Base-by-base conservation (phyloP, 2,329 filamentous ascomycete genomes). In the Incumbomyces lentus region DNA sequence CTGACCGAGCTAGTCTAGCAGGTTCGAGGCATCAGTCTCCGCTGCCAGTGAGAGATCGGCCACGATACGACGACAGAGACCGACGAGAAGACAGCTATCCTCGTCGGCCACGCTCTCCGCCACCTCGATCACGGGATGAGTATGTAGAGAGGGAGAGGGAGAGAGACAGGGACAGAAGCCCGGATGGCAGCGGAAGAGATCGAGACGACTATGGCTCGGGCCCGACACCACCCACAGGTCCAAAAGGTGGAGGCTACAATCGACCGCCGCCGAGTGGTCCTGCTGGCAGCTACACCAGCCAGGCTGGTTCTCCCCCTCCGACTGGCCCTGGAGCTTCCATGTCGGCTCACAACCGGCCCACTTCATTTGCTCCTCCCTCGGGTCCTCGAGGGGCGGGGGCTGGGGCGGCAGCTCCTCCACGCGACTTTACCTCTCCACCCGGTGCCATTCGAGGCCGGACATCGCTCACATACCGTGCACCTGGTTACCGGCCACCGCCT, bases 1-100 rank as follows among this genome's bases (percentile, higher is more conserved):
- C 71, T 13, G 79, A 77, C 52, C 69, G 74, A 54, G 59, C 68
- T 41, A 68, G 65, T 40, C 57, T 70, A 46, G 49, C 53, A 52
- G 60, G 33, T n/a, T 45, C 42, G 30, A 3, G 41, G 7, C 7
- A 19, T 2, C 42, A 45, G 18, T 45, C 42, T 32, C 44, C 39
- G n/a, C n/a, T n/a, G n/a, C n/a, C n/a, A 32, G 44, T 39, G 46
- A 48, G 42, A 41, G 47, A 52, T 13, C 40, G 40, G 7, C 26
- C 40, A 42, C 40, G 40, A 2, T 45, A 45, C 34, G 19, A 52
- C 39, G 12, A 45, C 12, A 45, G 38, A 29, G 38, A 40, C 38
- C 29, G 37, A 40, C 13, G 36, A 31, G 34, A 49, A 19, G 40
- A 44, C 16, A 35, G n/a, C 19, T 46, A 40, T 29, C 7, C 17